phyloP scores from a whole-genome alignment of 2,329 filamentous ascomycete species.

The Teratosphaeriaceae sp. region DNA sequence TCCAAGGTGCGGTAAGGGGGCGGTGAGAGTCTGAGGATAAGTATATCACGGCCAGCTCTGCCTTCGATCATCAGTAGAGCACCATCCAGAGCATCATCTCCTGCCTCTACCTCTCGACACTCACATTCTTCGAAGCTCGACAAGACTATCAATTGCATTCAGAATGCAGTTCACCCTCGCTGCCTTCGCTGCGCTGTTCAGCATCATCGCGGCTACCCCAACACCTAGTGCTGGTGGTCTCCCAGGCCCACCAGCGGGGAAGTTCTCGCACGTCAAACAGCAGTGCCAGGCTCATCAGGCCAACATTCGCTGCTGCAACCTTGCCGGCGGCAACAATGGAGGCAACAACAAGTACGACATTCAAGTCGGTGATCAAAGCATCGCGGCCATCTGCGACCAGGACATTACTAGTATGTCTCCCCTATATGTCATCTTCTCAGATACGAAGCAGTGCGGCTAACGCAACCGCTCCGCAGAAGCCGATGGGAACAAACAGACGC shows the following conservation, averaged over 20 bases:
- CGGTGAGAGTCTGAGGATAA: no score
- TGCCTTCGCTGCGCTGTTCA: no score
- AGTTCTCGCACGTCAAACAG: neutral
- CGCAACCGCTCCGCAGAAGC: neutral
- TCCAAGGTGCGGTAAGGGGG: neutral
- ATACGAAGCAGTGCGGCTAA: neutral
- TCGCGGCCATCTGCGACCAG: neutral
- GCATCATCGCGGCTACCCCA: no score
- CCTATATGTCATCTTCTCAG: neutral
- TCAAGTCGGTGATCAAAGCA: neutral
- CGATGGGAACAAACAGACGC: neutral
- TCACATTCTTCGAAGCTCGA: no score
- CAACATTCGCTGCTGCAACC: conserved; percentile 1
- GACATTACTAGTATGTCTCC: neutral
- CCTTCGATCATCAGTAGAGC: no score
- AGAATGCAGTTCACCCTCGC: no score
- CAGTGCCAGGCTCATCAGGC: neutral
- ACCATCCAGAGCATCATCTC: no score
- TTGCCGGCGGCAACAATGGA: neutral
- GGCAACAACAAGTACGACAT: neutral
- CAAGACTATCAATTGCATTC: no score
- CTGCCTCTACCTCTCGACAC: no score
- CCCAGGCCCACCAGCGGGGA: neutral
- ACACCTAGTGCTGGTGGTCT: no score
- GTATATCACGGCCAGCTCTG: no score